Base-by-base conservation (phyloP, 805 yeast genomes). In the Starmerella powellii region DNA sequence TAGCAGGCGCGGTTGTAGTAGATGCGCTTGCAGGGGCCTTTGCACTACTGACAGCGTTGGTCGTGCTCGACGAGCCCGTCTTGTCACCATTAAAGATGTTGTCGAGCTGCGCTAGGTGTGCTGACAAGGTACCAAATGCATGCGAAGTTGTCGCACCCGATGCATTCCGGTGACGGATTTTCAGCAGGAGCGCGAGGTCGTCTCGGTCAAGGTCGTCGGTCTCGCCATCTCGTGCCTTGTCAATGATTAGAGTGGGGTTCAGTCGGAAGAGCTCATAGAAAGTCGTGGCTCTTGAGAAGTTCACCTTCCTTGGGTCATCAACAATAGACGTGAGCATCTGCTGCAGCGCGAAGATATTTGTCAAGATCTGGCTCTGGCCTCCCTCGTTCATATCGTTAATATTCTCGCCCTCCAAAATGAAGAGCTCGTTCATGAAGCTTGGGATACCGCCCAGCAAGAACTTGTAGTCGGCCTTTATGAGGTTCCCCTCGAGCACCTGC, bases 281-380 rank as follows among this genome's bases (percentile, higher is more conserved):
- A 13, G 63, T 56, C 3, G 76, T 62, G 1, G 81, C 68, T 21
- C 65, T 60, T 19, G 66, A 56, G 53, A 79, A 77, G 46, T 74
- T 71, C 12, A 77, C 74, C 16, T 63, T 64, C 30, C 69, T 70
- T 0, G 79, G 75, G 45, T 67, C 65, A 19, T 59, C 55, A 55
- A 73, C 68, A 27, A 79, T 67, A 45, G 72, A 74, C 45, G 80
- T 68, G 42, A 80, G 66, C 71, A 76, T 72, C 56, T 80, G 87
- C 60, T 78, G 85, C 33, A 80, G 59, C 1, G 80, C 76, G 40
- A 74, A 65, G 17, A 80, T 73, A 55, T 80, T 80, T 50, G 74
- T 64, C 45, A 73, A 62, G 46, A 80, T 62, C 49, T 73, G 70
- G 50, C 72, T 70, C 42, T 78, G 65, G 27, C 88, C 87, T 46